Conservation (phyloP, 2,329 filamentous ascomycete species). For the Septoria petroselini region DNA sequence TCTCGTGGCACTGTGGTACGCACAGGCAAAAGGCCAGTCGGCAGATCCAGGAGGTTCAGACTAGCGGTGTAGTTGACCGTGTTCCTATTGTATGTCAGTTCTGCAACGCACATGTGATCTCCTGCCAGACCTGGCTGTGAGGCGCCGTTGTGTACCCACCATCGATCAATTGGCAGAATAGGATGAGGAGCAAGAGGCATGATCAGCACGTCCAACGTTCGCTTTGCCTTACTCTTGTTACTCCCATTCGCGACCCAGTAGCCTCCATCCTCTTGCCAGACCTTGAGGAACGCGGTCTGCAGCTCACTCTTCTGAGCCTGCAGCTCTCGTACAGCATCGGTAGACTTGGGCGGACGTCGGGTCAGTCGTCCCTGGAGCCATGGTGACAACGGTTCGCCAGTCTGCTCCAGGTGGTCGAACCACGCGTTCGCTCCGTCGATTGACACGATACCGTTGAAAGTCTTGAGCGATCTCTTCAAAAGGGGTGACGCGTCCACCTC, state of each 20-base stretch:
- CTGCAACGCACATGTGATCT: no score
- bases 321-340: conserved; percentile 51
- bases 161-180: conserved; percentile 59
- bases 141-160: conserved; percentile 34
- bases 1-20: conserved; percentile 50
- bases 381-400: conserved; percentile 56
- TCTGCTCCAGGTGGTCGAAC: conserved; percentile 56
- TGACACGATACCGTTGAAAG: conserved; percentile 58
- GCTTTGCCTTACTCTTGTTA: conserved; percentile 15
- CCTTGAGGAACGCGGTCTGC: conserved; percentile 54
- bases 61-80: conserved; percentile 60
- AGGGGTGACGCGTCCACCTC: conserved; percentile 55
- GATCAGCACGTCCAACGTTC: conserved; percentile 57
- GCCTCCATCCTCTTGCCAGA: conserved; percentile 52
- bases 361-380: conserved; percentile 56
- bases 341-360: conserved; percentile 47
- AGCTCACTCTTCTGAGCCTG: conserved; percentile 53
- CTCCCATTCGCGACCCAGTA: conserved; percentile 31
- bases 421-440: conserved; percentile 56
- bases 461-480: conserved; percentile 55
- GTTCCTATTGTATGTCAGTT: conserved; percentile 38
- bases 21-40: conserved; percentile 57
- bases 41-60: conserved; percentile 62
- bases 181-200: conserved; percentile 64
- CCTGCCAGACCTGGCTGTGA: no score